phyloP scores from a whole-genome alignment of 305 asterid species.

The Fraxinus platypoda region DNA sequence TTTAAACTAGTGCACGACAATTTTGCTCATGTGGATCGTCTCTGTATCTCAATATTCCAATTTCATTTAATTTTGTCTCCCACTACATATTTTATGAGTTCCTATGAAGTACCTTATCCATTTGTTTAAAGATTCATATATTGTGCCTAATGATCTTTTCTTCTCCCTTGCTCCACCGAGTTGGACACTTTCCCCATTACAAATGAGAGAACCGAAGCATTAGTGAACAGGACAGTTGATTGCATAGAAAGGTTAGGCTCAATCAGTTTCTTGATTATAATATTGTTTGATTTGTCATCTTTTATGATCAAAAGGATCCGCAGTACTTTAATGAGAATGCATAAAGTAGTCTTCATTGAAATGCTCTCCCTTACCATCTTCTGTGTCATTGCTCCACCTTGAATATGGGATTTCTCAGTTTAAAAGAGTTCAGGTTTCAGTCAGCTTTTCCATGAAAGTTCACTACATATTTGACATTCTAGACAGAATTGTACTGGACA shows the following conservation, averaged over 20 bases:
- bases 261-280: neutral
- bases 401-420: neutral
- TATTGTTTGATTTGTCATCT: neutral
- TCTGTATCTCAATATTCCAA: neutral
- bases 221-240: neutral
- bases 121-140: neutral
- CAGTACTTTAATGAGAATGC: neutral
- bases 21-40: neutral
- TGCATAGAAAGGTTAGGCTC: neutral
- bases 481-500: neutral
- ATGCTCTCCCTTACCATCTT: neutral
- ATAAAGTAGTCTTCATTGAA: neutral
- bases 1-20: conserved; percentile 16
- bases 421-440: neutral
- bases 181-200: neutral
- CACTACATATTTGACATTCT: neutral
- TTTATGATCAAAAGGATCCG: neutral
- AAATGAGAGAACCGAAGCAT: neutral
- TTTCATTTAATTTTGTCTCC: neutral
- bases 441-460: neutral
- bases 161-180: neutral
- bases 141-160: neutral
- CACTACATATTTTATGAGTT: neutral
- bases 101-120: neutral
- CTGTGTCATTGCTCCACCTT: neutral